These are phyloP conservation scores for Gracilaria vermiculophylla DNA, from an alignment of 23 red algal genomes.

Conservation along the genomic window DNA sequence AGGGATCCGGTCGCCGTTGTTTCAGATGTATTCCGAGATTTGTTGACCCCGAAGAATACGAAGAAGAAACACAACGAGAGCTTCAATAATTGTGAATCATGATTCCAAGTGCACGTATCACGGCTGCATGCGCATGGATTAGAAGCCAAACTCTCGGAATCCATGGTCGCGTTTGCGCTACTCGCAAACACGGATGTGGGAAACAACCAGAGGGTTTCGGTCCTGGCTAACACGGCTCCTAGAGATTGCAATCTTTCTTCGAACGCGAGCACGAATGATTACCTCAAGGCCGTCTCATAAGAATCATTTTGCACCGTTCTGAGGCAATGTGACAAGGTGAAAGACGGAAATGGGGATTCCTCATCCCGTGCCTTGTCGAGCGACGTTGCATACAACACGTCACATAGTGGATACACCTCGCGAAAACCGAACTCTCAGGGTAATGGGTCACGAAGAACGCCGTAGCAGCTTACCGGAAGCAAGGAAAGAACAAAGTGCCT, in stretches of 20 bases:
- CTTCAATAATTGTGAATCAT: too few species aligned
- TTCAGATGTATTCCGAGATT: too few species aligned
- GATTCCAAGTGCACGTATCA: too few species aligned
- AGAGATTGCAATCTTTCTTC: neutral
- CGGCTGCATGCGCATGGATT: too few species aligned
- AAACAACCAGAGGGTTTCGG: constrained; percentile 21
- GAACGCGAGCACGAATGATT: neutral
- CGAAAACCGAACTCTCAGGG: too few species aligned
- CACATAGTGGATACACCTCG: too few species aligned
- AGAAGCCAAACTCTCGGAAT: too few species aligned
- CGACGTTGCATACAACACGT: neutral
- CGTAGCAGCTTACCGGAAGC: neutral
- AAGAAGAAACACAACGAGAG: too few species aligned
- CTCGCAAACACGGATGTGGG: constrained; percentile 27
- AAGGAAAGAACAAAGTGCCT: constrained; percentile 7
- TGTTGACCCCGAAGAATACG: too few species aligned
- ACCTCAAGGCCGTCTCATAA: constrained; percentile 6
- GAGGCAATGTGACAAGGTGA: constrained; percentile 11
- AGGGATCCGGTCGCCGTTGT: too few species aligned
- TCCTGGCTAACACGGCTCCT: neutral
- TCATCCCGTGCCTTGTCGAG: neutral
- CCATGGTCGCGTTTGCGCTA: too few species aligned
- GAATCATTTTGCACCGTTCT: neutral
- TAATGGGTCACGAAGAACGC: neutral
- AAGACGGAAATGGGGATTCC: neutral